Percentiles rank a stretch among this genome's conserved stretches.
These are phyloP conservation scores for Nitzschia sp. DNA, from an alignment of 108 stramenopile species.

Conservation along the genomic window DNA sequence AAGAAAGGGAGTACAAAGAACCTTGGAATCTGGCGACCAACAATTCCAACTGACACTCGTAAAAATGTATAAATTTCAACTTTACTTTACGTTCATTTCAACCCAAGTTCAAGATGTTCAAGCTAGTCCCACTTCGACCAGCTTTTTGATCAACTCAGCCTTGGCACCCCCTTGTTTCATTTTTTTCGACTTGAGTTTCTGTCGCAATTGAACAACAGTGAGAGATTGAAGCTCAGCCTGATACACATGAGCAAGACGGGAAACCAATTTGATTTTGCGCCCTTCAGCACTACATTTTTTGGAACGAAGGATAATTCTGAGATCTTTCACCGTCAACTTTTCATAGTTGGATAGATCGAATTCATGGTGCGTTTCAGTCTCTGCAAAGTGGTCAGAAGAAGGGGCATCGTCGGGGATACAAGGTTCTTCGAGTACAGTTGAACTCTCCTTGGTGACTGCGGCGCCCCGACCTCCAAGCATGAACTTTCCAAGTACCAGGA, in stretches of 20 bases:
- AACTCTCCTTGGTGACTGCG: not conserved
- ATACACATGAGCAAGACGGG: slow-evolving; percentile 9
- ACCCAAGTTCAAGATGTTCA: not conserved
- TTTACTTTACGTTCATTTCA: not conserved
- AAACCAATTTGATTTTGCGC: slow-evolving; percentile 2
- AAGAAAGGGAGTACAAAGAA: slow-evolving; percentile 40
- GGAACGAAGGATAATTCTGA: slow-evolving; percentile 5
- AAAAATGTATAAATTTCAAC: not conserved
- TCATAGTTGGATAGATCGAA: slow-evolving; percentile 16
- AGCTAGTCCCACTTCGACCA: slow-evolving; percentile 11
- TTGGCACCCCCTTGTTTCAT: slow-evolving; percentile 14
- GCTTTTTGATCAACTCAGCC: slow-evolving; percentile 5
- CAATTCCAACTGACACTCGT: no score
- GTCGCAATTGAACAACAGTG: slow-evolving; percentile 23
- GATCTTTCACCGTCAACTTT: not conserved
- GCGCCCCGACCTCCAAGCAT: no score
- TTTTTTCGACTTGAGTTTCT: slow-evolving; percentile 12
- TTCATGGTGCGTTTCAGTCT: not conserved
- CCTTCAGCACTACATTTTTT: slow-evolving; percentile 11
- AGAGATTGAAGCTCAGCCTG: slow-evolving; percentile 8
- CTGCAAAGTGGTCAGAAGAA: not conserved
- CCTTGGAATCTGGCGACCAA: no score
- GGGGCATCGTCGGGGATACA: not conserved
- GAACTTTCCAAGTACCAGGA: no score
- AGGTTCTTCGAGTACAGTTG: not conserved